These are phyloP conservation scores for Gastrodia elata DNA, from an alignment of 106 monocot genomes.

Conservation along the genomic window DNA sequence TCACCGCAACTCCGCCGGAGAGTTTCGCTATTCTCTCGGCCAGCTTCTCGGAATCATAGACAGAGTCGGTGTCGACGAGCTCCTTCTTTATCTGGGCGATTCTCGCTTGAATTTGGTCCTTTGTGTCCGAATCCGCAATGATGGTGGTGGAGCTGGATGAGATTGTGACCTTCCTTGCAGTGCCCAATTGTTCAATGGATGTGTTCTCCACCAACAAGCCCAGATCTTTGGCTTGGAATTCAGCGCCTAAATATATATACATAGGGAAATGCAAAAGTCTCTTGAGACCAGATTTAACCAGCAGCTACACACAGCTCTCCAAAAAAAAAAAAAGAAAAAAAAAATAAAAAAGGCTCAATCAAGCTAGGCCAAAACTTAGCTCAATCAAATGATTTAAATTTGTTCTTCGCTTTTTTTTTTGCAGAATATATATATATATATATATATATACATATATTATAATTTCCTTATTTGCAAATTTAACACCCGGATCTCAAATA, in stretches of 20 bases:
- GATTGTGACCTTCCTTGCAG: slow-evolving; percentile 60
- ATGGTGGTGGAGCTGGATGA: slow-evolving; percentile 52
- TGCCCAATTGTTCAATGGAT: slow-evolving; percentile 55
- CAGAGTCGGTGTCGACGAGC: slow-evolving; percentile 59
- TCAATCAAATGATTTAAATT: too few species aligned
- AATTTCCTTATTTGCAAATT: too few species aligned
- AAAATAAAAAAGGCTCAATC: too few species aligned
- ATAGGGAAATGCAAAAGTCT: too few species aligned
- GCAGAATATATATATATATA: too few species aligned
- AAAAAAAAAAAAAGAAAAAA: too few species aligned
- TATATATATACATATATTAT: too few species aligned
- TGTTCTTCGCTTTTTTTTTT: too few species aligned
- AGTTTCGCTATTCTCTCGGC: slow-evolving; percentile 77
- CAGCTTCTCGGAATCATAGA: slow-evolving; percentile 66
- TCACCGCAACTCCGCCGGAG: slow-evolving; percentile 82
- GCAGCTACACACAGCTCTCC: too few species aligned
- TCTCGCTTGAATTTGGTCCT: slow-evolving; percentile 68
- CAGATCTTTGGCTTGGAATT: slow-evolving; percentile 71
- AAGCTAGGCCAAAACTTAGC: too few species aligned
- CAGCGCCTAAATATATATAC: slow-evolving; percentile 45
- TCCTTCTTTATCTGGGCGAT: slow-evolving; percentile 80
- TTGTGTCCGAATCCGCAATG: slow-evolving; percentile 69
- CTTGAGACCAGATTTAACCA: too few species aligned
- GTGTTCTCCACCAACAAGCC: slow-evolving; percentile 56
- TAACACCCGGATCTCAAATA: too few species aligned